Evolutionary conservation across 116 monocot genomes (phyloP).

Genomic region (Trichopus zeylanicus): DNA sequence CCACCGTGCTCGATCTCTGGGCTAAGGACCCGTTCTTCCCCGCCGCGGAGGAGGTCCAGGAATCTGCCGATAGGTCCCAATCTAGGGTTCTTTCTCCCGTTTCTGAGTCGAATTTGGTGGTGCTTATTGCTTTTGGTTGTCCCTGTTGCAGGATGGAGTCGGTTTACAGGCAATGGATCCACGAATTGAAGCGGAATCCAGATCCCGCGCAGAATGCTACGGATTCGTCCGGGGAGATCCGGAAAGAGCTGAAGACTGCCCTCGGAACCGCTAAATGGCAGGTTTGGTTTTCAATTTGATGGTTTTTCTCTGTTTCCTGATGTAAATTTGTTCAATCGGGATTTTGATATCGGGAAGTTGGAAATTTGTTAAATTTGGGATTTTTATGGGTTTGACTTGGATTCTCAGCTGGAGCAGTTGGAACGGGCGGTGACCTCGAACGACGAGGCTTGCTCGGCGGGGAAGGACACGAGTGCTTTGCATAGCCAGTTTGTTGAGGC

Average conservation of each 20-base stretch:
- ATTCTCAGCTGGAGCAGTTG: slow-evolving; percentile 35
- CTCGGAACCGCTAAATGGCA: slow-evolving; percentile 76
- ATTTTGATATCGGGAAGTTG: background rate
- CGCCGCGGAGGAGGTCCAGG: slow-evolving; percentile 57
- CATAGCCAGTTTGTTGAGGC: slow-evolving; percentile 34
- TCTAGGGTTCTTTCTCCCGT: background rate
- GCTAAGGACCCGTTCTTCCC: slow-evolving; percentile 58
- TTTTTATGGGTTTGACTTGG: background rate
- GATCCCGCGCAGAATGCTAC: background rate
- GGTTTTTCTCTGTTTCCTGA: slow-evolving; percentile 7
- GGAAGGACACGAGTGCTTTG: slow-evolving; percentile 25
- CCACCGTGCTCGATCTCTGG: slow-evolving; percentile 37
- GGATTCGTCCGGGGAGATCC: slow-evolving; percentile 16
- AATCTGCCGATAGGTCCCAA: slow-evolving; percentile 42
- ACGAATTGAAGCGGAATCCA: slow-evolving; percentile 19
- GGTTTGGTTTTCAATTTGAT: slow-evolving; percentile 29
- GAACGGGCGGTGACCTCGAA: slow-evolving; percentile 19
- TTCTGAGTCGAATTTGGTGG: background rate
- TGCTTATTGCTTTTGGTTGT: slow-evolving; percentile 1
- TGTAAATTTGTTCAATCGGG: slow-evolving; percentile 2
- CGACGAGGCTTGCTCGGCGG: slow-evolving; percentile 13
- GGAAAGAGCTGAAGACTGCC: slow-evolving; percentile 33
- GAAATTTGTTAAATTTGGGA: background rate
- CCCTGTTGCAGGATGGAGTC: slow-evolving; percentile 43
- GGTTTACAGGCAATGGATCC: slow-evolving; percentile 38